Evolutionary conservation across 2,329 filamentous ascomycete genomes (phyloP).

Genomic region (Plectosphaerella cucumerina): DNA sequence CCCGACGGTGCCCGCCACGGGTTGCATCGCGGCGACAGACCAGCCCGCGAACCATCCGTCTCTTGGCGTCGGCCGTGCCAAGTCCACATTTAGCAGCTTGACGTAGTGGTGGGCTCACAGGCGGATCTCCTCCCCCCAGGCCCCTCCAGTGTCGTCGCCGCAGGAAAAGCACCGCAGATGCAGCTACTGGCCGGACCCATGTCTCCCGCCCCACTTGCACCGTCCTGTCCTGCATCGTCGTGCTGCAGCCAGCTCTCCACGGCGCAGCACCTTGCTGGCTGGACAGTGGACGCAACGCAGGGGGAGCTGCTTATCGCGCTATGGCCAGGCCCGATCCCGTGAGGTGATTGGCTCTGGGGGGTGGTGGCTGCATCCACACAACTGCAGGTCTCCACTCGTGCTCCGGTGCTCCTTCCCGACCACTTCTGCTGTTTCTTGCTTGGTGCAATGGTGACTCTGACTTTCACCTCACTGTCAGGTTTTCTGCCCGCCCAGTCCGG

Average conservation of each 20-base stretch:
- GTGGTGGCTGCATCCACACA: background rate
- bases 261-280: background rate
- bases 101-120: slow-evolving; percentile 3
- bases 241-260: background rate
- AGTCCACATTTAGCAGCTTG: slow-evolving; percentile 1
- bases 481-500: background rate
- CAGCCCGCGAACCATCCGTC: background rate
- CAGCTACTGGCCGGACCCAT: background rate
- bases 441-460: too few relatives aligned
- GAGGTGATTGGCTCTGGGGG: background rate
- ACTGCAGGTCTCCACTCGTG: background rate
- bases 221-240: background rate
- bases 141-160: background rate
- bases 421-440: background rate
- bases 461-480: background rate
- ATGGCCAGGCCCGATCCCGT: background rate
- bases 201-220: background rate
- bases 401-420: background rate
- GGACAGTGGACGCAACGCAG: background rate
- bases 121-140: background rate
- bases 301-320: slow-evolving; percentile 1
- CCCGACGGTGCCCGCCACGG: background rate
- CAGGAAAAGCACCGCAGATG: background rate
- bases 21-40: background rate
- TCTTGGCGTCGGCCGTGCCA: slow-evolving; percentile 2